A percentile compares a stretch with the other conserved stretches of the same genome.
Evolutionary conservation across 768 basidiomycete genomes (phyloP).

Genomic region (Lenzites betulinus): DNA sequence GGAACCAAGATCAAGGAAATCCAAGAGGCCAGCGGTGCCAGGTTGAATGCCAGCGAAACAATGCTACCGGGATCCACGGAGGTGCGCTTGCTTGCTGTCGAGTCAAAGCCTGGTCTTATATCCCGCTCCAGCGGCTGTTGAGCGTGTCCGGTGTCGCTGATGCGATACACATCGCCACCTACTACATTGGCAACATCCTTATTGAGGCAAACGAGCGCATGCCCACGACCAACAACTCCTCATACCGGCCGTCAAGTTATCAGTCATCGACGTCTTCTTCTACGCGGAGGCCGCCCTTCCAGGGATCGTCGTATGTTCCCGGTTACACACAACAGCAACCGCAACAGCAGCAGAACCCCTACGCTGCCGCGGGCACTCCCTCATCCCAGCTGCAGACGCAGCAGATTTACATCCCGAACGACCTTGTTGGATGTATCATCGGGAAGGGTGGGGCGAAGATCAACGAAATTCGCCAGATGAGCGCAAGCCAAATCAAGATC

Average conservation of each 20-base stretch:
- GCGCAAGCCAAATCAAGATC: constrained; percentile 95
- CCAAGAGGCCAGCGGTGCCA: constrained; percentile 95
- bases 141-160: constrained; percentile 99
- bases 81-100: constrained; percentile 48
- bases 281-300: constrained; percentile 44
- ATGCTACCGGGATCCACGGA: constrained; percentile 99
- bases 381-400: constrained; percentile 84
- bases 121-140: constrained; percentile 76
- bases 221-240: constrained; percentile 60
- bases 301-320: constrained; percentile 70
- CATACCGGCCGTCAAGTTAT: constrained; percentile 65
- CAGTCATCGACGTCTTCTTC: constrained; percentile 25
- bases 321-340: constrained; percentile 42
- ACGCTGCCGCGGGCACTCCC: constrained; percentile 33
- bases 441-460: constrained; percentile 99
- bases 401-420: constrained; percentile 98
- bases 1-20: constrained; percentile 99
- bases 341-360: constrained; percentile 42
- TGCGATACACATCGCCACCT: constrained; percentile 98
- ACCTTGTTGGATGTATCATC: constrained; percentile 95
- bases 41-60: constrained; percentile 94
- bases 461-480: constrained; percentile 96
- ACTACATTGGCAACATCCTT: constrained; percentile 98
- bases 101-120: constrained; percentile 5
- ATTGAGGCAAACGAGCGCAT: constrained; percentile 88